These are phyloP conservation scores for Ambrosiella xylebori DNA, from an alignment of 2,329 filamentous ascomycete species.

Conservation along the genomic window DNA sequence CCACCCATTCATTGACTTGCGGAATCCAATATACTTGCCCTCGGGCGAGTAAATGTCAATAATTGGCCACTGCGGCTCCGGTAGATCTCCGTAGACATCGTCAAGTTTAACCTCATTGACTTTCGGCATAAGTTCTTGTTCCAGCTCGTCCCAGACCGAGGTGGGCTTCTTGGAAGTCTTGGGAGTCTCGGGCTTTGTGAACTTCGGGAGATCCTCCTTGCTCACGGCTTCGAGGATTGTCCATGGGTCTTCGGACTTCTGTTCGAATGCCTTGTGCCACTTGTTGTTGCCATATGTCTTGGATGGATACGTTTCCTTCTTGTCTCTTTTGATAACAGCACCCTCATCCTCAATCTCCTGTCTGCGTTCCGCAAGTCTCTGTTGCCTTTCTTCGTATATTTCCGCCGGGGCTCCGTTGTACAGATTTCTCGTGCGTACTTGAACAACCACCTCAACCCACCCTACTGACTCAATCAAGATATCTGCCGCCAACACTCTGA, in stretches of 20 bases:
- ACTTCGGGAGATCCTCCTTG: conserved; percentile 11
- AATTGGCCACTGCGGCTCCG: conserved; percentile 35
- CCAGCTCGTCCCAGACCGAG: conserved; percentile 11
- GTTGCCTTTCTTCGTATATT: conserved; percentile 14
- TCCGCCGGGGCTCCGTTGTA: conserved; percentile 16
- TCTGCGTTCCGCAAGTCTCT: neutral
- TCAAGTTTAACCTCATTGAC: conserved; percentile 6
- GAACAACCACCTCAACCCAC: conserved; percentile 77
- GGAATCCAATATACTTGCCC: conserved; percentile 56
- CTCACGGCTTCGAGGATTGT: conserved; percentile 11
- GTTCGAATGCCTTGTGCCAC: conserved; percentile 6
- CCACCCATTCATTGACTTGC: conserved; percentile 57
- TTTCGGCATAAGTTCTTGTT: neutral
- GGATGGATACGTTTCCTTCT: conserved; percentile 7
- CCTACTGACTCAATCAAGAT: conserved; percentile 83
- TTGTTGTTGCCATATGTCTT: conserved; percentile 2
- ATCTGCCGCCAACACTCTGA: conserved; percentile 62
- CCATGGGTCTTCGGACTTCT: conserved; percentile 12
- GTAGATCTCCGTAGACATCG: neutral
- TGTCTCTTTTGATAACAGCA: neutral
- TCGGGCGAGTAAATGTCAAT: conserved; percentile 76
- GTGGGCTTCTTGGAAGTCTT: conserved; percentile 10
- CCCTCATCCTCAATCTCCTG: conserved; percentile 12
- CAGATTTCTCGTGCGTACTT: conserved; percentile 48
- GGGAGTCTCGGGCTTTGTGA: neutral